Evolutionary conservation across 139 green algal species (phyloP), one percentile per base, ranked within the genome.

Genomic region (Spirogloea muscicola): DNA sequence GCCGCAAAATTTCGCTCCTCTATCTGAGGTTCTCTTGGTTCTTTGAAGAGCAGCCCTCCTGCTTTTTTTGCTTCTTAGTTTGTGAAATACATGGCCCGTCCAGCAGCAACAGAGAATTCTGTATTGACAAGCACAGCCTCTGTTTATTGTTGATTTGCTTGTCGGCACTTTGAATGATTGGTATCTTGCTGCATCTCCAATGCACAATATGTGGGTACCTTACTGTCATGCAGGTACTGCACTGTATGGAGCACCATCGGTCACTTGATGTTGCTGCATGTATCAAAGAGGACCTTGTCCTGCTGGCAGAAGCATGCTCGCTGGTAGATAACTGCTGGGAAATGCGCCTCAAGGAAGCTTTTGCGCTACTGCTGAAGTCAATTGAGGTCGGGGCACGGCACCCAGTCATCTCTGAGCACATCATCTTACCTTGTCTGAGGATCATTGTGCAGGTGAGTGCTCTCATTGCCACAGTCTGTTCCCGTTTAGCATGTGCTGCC

Each of bases 211-310:
- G 21, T 55, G 6, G 52, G 7, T 62, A 33, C 40, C 7, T 62
- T 62, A 43, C 40, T 5, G 52, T 5, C 40, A 33, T 68, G 59
- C 59, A 68, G 59, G 59, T 68, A 31, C 33, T 42, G 31, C 80
- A 83, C 55, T 82, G 55, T 31, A 25, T 69, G 9, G 77, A 82
- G 48, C 55, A 77, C 51, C 62, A 85, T 41, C 42, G 44, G 21
- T 44, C 77, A 10, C 3, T 80, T n/a, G 79, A 83, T 46, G 57
- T 85, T 18, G 79, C 58, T 2, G 65, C 72, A 13, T 51, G 27
- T 7, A 40, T 74, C 13, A 39, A 44, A 1, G 40, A 76, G 3
- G 77, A 83, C 52, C 18, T 82, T 36, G 21, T 46, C 16, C 48
- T 87, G 43, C 57, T 87, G 40, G 43, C 51, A 36, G 39, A 83